Evolutionary conservation across 2,329 filamentous ascomycete genomes (phyloP).

Genomic region (Botrytis fragariae): DNA sequence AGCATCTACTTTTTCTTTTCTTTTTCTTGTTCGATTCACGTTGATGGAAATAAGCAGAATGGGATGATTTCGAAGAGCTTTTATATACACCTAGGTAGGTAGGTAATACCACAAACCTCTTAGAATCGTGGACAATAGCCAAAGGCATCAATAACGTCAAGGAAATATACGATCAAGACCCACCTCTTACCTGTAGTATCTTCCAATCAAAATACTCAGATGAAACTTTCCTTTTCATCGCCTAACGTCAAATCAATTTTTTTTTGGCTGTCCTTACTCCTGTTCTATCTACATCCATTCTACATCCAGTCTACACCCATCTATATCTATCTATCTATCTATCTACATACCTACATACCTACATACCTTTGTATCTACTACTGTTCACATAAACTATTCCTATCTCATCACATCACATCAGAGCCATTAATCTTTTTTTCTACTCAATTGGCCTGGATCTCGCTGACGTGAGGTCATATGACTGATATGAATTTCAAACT

Average conservation of each 20-base stretch:
- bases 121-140: no score
- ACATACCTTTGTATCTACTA: background rate
- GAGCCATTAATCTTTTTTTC: background rate
- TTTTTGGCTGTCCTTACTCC: no score
- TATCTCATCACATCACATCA: background rate
- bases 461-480: conserved; percentile 7
- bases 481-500: background rate
- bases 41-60: no score
- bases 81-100: background rate
- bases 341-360: background rate
- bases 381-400: background rate
- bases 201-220: no score
- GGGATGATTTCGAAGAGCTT: background rate
- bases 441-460: background rate
- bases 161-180: background rate
- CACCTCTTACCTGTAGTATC: no score
- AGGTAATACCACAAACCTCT: background rate
- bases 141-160: background rate
- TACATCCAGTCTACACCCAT: no score
- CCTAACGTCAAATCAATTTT: no score
- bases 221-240: no score
- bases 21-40: background rate
- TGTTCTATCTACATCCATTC: no score
- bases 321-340: no score
- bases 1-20: background rate